phyloP scores from a whole-genome alignment of 2,329 filamentous ascomycete genomes.

The Fusarium secorum region DNA sequence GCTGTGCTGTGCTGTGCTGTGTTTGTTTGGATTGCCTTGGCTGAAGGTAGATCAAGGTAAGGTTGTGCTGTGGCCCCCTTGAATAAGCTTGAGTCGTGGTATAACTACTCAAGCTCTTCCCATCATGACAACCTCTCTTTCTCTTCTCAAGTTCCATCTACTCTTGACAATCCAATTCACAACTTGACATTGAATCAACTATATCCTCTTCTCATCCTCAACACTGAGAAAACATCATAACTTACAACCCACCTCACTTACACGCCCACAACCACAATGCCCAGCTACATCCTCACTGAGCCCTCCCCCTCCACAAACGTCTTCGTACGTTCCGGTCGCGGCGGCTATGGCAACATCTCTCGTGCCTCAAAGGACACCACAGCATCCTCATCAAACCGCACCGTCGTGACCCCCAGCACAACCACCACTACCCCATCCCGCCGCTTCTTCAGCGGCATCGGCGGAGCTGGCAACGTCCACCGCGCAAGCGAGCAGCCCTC shows the following conservation, averaged over 20 bases:
- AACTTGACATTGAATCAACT: neutral
- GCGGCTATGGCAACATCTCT: constrained; percentile 65
- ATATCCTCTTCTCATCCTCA: neutral
- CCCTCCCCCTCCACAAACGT: constrained; percentile 43
- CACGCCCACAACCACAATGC: constrained; percentile 36
- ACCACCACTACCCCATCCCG: constrained; percentile 46
- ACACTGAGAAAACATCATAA: neutral
- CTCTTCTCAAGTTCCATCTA: constrained; percentile 3
- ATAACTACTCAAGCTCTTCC: constrained; percentile 36
- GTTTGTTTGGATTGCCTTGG: neutral
- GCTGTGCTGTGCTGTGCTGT: constrained; percentile 7
- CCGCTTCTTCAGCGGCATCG: constrained; percentile 71
- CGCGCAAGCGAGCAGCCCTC: constrained; percentile 54
- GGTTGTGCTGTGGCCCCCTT: neutral
- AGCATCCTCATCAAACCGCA: constrained; percentile 52
- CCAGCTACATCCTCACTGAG: constrained; percentile 47
- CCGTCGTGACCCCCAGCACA: constrained; percentile 51
- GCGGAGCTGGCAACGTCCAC: constrained; percentile 71
- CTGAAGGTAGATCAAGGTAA: constrained; percentile 19
- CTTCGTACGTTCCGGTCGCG: constrained; percentile 61
- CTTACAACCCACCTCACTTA: constrained; percentile 17
- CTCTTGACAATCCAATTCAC: neutral
- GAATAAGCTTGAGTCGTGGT: constrained; percentile 10
- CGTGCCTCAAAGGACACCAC: constrained; percentile 56
- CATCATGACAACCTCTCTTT: constrained; percentile 33